These are phyloP conservation scores for Penicillium sp. DNA, from an alignment of 2,329 filamentous ascomycete genomes.

Conservation along the genomic window DNA sequence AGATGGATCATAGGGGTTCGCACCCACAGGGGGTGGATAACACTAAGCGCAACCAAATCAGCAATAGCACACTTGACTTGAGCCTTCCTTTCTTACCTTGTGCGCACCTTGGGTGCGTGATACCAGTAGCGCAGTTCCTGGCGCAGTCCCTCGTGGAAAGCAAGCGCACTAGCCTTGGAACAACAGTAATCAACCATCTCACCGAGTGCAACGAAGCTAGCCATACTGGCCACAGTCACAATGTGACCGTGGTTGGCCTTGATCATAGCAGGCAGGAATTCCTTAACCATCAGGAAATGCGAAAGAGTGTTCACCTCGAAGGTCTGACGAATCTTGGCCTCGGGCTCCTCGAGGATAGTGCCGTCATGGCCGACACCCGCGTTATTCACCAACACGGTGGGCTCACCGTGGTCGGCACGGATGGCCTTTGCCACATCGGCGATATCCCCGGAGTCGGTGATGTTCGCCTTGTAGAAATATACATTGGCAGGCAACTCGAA, in stretches of 20 bases:
- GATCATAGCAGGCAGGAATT: slow-evolving; percentile 53
- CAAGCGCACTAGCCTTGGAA: slow-evolving; percentile 51
- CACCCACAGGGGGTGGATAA: slow-evolving; percentile 45
- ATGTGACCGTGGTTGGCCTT: slow-evolving; percentile 53
- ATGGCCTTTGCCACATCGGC: slow-evolving; percentile 38
- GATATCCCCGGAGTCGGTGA: slow-evolving; percentile 36
- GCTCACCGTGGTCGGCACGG: slow-evolving; percentile 41
- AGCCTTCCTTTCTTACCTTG: slow-evolving; percentile 26
- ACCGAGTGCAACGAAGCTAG: slow-evolving; percentile 47
- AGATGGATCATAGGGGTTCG: slow-evolving; percentile 47
- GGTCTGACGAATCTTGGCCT: slow-evolving; percentile 45
- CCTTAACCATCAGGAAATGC: slow-evolving; percentile 50
- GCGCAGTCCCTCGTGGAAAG: slow-evolving; percentile 51
- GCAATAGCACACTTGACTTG: not conserved
- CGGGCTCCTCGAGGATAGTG: slow-evolving; percentile 47
- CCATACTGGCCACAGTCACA: slow-evolving; percentile 54
- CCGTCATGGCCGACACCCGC: slow-evolving; percentile 49
- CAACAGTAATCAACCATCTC: slow-evolving; percentile 53
- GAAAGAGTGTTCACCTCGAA: slow-evolving; percentile 53
- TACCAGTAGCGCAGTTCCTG: slow-evolving; percentile 40
- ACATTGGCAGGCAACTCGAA: slow-evolving; percentile 34
- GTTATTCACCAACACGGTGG: slow-evolving; percentile 50
- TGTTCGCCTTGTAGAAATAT: slow-evolving; percentile 38
- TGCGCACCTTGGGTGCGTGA: slow-evolving; percentile 38
- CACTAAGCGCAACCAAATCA: slow-evolving; percentile 15